Evolutionary conservation across 2,329 filamentous ascomycete genomes (phyloP).

Genomic region (Fusarium sarcochroum): DNA sequence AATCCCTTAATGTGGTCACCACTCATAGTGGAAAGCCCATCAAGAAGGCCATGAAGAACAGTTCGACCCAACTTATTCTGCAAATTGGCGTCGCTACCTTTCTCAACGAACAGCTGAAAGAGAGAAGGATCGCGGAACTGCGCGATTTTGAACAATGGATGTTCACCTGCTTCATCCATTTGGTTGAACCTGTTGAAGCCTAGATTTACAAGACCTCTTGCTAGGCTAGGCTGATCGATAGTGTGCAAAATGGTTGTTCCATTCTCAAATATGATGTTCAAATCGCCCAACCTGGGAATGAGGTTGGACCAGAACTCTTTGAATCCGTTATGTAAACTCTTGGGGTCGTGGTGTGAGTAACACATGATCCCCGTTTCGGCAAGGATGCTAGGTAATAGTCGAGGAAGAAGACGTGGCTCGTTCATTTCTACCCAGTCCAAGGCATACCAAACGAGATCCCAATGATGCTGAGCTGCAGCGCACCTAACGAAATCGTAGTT

Average conservation of each 20-base stretch:
- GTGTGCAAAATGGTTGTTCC: background rate
- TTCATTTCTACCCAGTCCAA: background rate
- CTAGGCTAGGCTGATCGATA: background rate
- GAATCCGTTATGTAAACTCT: background rate
- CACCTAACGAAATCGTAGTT: background rate
- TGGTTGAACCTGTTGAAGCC: background rate
- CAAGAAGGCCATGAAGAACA: background rate
- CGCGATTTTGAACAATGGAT: background rate
- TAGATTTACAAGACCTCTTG: background rate
- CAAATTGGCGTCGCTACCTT: background rate
- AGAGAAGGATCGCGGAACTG: background rate
- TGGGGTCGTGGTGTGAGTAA: background rate
- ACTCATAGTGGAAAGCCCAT: background rate
- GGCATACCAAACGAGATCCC: background rate
- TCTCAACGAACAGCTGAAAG: background rate
- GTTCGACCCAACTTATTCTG: background rate
- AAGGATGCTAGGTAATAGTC: no score
- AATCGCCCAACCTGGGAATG: background rate
- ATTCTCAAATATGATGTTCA: background rate
- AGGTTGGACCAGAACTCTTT: background rate
- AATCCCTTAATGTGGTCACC: background rate
- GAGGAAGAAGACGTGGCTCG: background rate
- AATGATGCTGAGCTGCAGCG: rapidly evolving
- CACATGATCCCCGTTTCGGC: no score
- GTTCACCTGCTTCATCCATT: background rate